A percentile compares a stretch with the other conserved stretches of the same genome.
Evolutionary conservation across 257 asterid genomes (phyloP).

Genomic region (Solanum tarijense): DNA sequence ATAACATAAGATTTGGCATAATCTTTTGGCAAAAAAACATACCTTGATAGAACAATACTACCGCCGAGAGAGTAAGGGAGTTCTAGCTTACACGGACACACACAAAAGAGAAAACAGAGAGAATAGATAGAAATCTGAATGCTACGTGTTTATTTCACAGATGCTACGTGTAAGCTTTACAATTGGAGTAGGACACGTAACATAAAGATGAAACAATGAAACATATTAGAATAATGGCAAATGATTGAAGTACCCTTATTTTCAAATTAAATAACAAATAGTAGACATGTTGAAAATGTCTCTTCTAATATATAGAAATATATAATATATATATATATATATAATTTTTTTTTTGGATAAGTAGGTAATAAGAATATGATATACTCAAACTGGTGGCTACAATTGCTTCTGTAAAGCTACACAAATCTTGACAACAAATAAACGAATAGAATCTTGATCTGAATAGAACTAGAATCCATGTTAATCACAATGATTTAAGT

Average conservation of each 20-base stretch:
- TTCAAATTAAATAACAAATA: background rate
- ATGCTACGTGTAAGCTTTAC: background rate
- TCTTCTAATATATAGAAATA: background rate
- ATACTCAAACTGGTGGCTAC: constrained; percentile 20
- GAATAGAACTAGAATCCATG: background rate
- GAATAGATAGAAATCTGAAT: background rate
- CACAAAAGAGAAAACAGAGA: background rate
- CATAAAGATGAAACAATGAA: background rate
- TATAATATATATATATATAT: too few relatives aligned
- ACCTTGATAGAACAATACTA: too few relatives aligned
- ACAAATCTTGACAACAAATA: constrained; percentile 22
- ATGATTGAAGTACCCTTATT: background rate
- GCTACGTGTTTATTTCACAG: too few relatives aligned
- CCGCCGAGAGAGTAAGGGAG: too few relatives aligned
- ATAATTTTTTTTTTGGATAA: too few relatives aligned
- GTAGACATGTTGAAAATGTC: background rate
- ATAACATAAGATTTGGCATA: too few relatives aligned
- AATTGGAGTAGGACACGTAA: background rate
- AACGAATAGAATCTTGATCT: constrained; percentile 23
- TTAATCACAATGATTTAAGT: background rate
- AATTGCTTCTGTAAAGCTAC: constrained; percentile 20
- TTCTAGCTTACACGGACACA: background rate
- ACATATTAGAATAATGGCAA: background rate
- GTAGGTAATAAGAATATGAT: background rate
- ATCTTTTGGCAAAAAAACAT: too few relatives aligned